phyloP scores from a whole-genome alignment of 2,329 filamentous ascomycete genomes.

The Bipolaris sorokiniana region DNA sequence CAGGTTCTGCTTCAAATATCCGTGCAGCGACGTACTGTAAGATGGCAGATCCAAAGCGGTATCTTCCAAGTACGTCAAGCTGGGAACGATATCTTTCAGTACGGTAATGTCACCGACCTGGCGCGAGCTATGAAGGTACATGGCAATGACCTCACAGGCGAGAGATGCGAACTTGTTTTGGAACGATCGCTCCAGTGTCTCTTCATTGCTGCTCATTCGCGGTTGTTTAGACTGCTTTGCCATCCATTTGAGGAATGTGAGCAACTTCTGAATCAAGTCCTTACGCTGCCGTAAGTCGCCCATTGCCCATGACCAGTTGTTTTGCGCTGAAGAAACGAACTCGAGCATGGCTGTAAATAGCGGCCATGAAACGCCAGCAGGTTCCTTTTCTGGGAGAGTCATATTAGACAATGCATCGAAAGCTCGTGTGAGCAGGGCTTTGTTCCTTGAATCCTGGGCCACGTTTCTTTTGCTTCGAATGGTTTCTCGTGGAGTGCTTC shows the following conservation, averaged over 20 bases:
- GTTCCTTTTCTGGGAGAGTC: conserved; percentile 64
- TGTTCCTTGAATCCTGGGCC: conserved; percentile 50
- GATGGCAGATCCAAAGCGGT: conserved; percentile 78
- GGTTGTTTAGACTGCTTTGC: conserved; percentile 32
- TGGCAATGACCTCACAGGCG: conserved; percentile 84
- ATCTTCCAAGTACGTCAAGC: conserved; percentile 79
- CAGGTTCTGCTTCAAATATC: conserved; percentile 85
- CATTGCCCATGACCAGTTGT: conserved; percentile 95
- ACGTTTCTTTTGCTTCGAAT: conserved; percentile 62
- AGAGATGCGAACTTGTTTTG: conserved; percentile 72
- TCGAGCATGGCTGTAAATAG: conserved; percentile 79
- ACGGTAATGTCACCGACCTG: conserved; percentile 73
- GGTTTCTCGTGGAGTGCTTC: conserved; percentile 79
- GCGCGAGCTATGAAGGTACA: conserved; percentile 86
- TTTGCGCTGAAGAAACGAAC: conserved; percentile 86
- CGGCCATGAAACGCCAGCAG: conserved; percentile 27
- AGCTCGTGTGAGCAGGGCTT: conserved; percentile 76
- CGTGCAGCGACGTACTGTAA: conserved; percentile 87
- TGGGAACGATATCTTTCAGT: conserved; percentile 72
- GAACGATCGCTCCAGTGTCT: conserved; percentile 38
- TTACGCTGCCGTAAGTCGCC: conserved; percentile 76
- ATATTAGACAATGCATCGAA: conserved; percentile 73
- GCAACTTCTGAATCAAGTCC: conserved; percentile 73
- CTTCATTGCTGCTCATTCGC: conserved; percentile 31
- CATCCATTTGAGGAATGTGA: conserved; percentile 67